These are phyloP conservation scores for Phytophthora meadii DNA, from an alignment of 352 stramenopile genomes.

Conservation along the genomic window DNA sequence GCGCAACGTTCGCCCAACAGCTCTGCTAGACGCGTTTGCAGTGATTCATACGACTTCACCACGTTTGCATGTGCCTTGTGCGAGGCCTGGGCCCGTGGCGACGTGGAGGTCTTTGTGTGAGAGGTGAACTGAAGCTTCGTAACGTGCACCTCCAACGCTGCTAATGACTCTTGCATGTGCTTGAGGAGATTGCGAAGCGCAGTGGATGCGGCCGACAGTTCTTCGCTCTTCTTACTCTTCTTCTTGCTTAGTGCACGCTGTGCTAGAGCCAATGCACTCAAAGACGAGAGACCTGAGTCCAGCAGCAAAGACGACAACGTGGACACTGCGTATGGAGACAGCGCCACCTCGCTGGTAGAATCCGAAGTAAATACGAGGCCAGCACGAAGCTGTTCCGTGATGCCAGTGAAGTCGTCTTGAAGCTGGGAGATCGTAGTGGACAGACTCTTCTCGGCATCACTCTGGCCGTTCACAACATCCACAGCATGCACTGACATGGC, in stretches of 20 bases:
- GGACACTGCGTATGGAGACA: constrained; percentile 66
- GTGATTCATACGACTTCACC: constrained; percentile 44
- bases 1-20: constrained; percentile 43
- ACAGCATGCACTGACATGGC: constrained; percentile 20
- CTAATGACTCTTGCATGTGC: constrained; percentile 61
- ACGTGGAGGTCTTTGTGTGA: constrained; percentile 4
- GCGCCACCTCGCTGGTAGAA: constrained; percentile 13
- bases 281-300: constrained; percentile 66
- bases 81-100: constrained; percentile 16
- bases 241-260: constrained; percentile 61
- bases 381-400: constrained; percentile 32
- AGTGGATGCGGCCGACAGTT: constrained; percentile 23
- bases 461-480: constrained; percentile 14
- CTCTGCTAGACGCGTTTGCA: constrained; percentile 43
- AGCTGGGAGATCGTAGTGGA: constrained; percentile 29
- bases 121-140: constrained; percentile 34
- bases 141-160: constrained; percentile 47
- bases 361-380: constrained; percentile 22
- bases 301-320: constrained; percentile 57
- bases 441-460: constrained; percentile 21
- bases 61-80: constrained; percentile 48
- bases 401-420: constrained; percentile 36
- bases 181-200: constrained; percentile 67
- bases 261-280: constrained; percentile 53
- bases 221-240: constrained; percentile 74